Base-by-base conservation (phyloP, 2,329 filamentous ascomycete genomes). In the Gnomoniopsis smithogilvyi region DNA sequence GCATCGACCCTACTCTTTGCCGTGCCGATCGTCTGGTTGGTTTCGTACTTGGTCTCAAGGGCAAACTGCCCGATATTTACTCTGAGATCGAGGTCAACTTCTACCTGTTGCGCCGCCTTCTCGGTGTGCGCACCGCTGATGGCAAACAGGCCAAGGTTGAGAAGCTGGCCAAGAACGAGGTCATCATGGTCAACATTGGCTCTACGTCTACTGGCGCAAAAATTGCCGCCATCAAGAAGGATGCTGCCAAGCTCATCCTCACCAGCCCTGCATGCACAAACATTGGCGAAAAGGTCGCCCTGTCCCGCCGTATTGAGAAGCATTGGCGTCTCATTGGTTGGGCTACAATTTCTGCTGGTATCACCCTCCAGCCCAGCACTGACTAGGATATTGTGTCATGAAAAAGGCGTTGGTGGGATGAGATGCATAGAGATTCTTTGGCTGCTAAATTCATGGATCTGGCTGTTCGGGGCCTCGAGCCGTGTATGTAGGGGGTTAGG, bases 131-230 rank as follows among this genome's bases (percentile, higher is more conserved):
- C 80, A 96, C 95, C 50, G 92, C 94, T 64, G 95, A 99, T 68
- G 95, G 95, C 74, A 99, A 99, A 83, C 95, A 98, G 79, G 94
- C 94, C 71, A 99, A 99, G 88, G 95, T 99, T 66, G 92, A 93
- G 69, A 99, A 99, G 82, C 83, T 99, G 65, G 83, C 92, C 59
- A 99, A 98, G 87, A 97, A 96, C 78, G 95, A 99, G 77, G 92
- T 98, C 70, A 89, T 99, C 77, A 98, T 99, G 95, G 95, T 99
- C 66, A 99, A 99, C 82, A 99, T 99, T 73, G 95, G 95, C 63
- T 96, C 92, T 41, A 98, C 94, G 11, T 96, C 95, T 50, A 97
- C 94, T 15, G 95, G 95, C 76, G 95, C 95, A 67, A 99, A 98
- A 86, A 92, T 99, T 56, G 86, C 95, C 60, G 94, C 92, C 69